Evolutionary conservation across 495 filamentous ascomycete species (phyloP).

Genomic region (Aspergillus wentii): DNA sequence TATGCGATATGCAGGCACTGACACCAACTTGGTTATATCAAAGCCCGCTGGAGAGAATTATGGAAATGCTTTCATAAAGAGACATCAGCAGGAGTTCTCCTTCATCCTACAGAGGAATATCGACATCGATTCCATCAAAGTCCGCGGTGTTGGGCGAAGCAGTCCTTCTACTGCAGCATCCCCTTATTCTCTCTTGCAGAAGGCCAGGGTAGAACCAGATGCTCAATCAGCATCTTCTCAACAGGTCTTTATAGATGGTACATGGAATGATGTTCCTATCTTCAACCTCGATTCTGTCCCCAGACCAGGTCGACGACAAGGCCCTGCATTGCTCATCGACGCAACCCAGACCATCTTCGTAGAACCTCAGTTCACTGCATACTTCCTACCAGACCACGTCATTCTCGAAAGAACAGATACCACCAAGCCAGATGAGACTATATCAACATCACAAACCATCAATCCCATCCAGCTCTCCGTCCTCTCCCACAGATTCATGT

Average conservation of each 20-base stretch:
- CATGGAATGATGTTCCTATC: conserved; percentile 50
- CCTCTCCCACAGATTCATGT: conserved; percentile 91
- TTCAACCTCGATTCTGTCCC: conserved; percentile 76
- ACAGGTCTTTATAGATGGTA: conserved; percentile 31
- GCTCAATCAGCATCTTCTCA: too few species aligned
- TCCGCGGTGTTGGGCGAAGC: conserved; percentile 82
- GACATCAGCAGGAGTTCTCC: conserved; percentile 91
- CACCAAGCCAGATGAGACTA: too few species aligned
- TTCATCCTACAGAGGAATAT: conserved; percentile 89
- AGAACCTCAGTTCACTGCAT: conserved; percentile 63
- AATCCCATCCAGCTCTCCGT: conserved; percentile 89
- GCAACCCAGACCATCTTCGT: conserved; percentile 95
- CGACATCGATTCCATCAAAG: conserved; percentile 87
- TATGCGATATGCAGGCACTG: conserved; percentile 45
- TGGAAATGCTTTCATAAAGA: conserved; percentile 74
- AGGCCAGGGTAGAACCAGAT: too few species aligned
- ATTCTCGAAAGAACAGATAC: conserved; percentile 51
- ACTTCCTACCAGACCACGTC: conserved; percentile 37
- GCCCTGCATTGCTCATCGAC: conserved; percentile 90
- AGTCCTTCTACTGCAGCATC: too few species aligned
- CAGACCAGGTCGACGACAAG: conserved; percentile 68
- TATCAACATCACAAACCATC: too few species aligned
- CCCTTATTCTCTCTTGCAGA: too few species aligned
- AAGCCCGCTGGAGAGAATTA: conserved; percentile 61
- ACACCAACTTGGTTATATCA: conserved; percentile 45